phyloP scores from a whole-genome alignment of 75 land plant species.

The Picea glauca region DNA sequence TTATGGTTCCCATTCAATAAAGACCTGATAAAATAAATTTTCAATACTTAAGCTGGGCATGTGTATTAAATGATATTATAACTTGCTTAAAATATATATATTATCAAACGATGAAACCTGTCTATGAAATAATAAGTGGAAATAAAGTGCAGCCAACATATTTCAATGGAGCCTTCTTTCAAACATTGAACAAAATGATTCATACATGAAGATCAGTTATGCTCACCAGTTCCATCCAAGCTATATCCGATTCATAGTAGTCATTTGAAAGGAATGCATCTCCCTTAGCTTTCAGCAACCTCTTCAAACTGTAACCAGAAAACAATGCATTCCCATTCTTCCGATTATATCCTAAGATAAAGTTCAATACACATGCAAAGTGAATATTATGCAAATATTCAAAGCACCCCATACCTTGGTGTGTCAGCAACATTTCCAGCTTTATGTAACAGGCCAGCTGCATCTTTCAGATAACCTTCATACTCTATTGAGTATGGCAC shows the following conservation, averaged over 20 bases:
- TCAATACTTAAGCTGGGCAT: too few relatives aligned
- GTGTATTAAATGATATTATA: too few relatives aligned
- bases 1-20: too few relatives aligned
- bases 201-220: neutral
- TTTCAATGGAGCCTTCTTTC: neutral
- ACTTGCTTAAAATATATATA: too few relatives aligned
- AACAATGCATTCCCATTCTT: neutral
- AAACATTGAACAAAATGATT: neutral
- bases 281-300: slow-evolving; percentile 72
- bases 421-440: slow-evolving; percentile 70
- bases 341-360: neutral
- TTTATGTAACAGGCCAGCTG: slow-evolving; percentile 58
- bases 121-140: too few relatives aligned
- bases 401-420: slow-evolving; percentile 37
- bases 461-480: slow-evolving; percentile 34
- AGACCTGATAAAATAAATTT: too few relatives aligned
- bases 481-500: slow-evolving; percentile 82
- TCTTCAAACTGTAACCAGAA: slow-evolving; percentile 62
- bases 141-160: too few relatives aligned
- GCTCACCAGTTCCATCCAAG: slow-evolving; percentile 96
- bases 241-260: slow-evolving; percentile 92
- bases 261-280: slow-evolving; percentile 92
- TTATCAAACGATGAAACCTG: too few relatives aligned
- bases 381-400: neutral
- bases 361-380: neutral